Base-by-base conservation (phyloP, 2,329 filamentous ascomycete genomes). In the Simplicillium sp. region DNA sequence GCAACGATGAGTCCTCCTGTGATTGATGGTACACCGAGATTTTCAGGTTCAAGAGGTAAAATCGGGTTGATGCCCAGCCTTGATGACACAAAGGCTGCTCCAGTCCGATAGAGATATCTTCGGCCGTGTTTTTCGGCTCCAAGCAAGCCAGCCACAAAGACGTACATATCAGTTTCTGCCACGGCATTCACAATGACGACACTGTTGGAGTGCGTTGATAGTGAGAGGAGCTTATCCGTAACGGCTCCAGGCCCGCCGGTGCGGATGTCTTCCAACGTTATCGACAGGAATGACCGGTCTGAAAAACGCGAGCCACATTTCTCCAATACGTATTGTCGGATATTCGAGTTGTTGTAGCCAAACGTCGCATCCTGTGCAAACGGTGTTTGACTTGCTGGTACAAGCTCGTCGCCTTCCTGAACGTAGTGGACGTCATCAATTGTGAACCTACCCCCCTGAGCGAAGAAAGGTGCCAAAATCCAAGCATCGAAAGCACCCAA, bases 301-400 rank as follows among this genome's bases (percentile, higher is more conserved):
- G 48, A 38, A 29, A 58, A 57, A 2, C 55, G 42, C 0, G 46
- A 36, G 1, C 66, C 67, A 5, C 59, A 61, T 2, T 77, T 77
- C 49, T 77, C 73, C 11, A 65, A 48, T 1, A 77, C 60, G 50
- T 75, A 78, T 1, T 52, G 44, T n/a, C 49, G 48, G 29, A 56
- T 51, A 48, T 75, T 70, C 3, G 72, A 75, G 46, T 63, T 70
- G 41, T 60, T 61, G 48, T 74, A 78, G 2, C 74, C 72, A 54
- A 78, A 78, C 0, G 70, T 73, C 0, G 71, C 72, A 51, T 79
- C 75, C 32, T 63, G 62, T 2, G 75, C 73, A 45, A 78, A 78
- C 3, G 68, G 71, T 3, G 73, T 77, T 43, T 66, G 57, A 0
- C 61, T 66, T 0, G 71, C 72, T 0, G 73, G 53, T 1, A 57